phyloP scores from a whole-genome alignment of 257 asterid species.

The Petunia secreta region DNA sequence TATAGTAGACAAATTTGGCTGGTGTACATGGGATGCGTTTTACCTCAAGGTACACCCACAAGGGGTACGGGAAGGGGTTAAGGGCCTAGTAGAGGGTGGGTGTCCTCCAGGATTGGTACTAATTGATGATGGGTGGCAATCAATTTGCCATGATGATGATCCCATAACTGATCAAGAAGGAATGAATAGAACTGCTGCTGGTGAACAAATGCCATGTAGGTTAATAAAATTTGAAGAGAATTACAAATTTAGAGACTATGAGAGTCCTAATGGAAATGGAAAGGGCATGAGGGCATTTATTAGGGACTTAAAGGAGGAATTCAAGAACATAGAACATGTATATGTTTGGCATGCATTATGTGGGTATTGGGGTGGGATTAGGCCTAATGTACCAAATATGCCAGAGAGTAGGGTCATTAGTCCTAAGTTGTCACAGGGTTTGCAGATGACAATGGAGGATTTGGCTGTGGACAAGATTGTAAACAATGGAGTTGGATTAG shows the following conservation, averaged over 20 bases:
- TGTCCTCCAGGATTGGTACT: conserved; percentile 59
- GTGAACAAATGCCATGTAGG: conserved; percentile 52
- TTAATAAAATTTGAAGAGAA: conserved; percentile 24
- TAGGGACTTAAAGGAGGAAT: not conserved
- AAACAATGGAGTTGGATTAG: conserved; percentile 67
- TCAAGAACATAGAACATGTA: conserved; percentile 38
- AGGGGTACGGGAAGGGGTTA: conserved; percentile 60
- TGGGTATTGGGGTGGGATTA: conserved; percentile 88
- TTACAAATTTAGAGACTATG: conserved; percentile 33
- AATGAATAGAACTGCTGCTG: conserved; percentile 38
- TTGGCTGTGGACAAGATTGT: conserved; percentile 65
- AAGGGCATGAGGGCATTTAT: conserved; percentile 11
- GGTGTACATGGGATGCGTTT: conserved; percentile 92
- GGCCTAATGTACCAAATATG: conserved; percentile 41
- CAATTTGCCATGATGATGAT: conserved; percentile 46
- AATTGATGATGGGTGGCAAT: conserved; percentile 90
- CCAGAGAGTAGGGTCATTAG: conserved; percentile 54
- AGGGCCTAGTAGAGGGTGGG: conserved; percentile 31
- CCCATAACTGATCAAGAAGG: conserved; percentile 51
- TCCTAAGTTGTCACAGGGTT: conserved; percentile 66
- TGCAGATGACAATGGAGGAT: conserved; percentile 53
- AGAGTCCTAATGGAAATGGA: conserved; percentile 1
- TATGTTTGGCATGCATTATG: conserved; percentile 83
- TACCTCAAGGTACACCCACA: conserved; percentile 55
- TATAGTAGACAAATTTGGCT: conserved; percentile 71